Percentiles rank a stretch among this genome's conserved stretches.
Conservation (phyloP, 192 early-diverging fungal genomes). For the Fimicolochytrium jonesii region DNA sequence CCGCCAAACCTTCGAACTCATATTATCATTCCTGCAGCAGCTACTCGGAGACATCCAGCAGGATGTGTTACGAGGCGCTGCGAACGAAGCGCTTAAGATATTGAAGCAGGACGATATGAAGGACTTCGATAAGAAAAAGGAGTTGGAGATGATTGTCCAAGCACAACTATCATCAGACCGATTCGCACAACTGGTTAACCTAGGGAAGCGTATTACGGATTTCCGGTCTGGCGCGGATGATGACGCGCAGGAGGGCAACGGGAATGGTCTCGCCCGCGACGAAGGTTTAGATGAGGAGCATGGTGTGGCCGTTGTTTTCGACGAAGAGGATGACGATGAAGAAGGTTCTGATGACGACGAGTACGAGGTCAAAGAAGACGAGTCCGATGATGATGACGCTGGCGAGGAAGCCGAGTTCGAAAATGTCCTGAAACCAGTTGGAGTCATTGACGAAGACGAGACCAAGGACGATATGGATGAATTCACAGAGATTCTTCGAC, state of each 20-base stretch:
- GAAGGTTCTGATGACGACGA: constrained; percentile 66
- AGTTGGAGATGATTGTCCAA: constrained; percentile 73
- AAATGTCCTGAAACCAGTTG: constrained; percentile 20
- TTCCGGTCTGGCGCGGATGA: constrained; percentile 54
- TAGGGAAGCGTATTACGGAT: constrained; percentile 95
- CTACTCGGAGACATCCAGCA: constrained; percentile 82
- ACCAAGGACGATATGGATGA: constrained; percentile 33
- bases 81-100: constrained; percentile 75
- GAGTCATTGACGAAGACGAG: constrained; percentile 30
- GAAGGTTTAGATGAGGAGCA: constrained; percentile 70
- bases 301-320: constrained; percentile 95
- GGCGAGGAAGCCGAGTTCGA: constrained; percentile 29
- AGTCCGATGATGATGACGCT: constrained; percentile 24
- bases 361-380: constrained; percentile 46
- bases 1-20: constrained; percentile 78
- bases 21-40: constrained; percentile 76
- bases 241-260: constrained; percentile 49
- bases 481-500: constrained; percentile 36
- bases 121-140: constrained; percentile 85
- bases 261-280: constrained; percentile 46
- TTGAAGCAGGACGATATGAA: constrained; percentile 80
- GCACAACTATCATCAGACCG: constrained; percentile 63
- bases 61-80: constrained; percentile 85
- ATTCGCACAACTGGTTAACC: constrained; percentile 84
- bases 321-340: constrained; percentile 89